Percentiles rank a stretch among this genome's conserved stretches.
Conservation (phyloP, 805 yeast species). For the Kodamaea laetipori region DNA sequence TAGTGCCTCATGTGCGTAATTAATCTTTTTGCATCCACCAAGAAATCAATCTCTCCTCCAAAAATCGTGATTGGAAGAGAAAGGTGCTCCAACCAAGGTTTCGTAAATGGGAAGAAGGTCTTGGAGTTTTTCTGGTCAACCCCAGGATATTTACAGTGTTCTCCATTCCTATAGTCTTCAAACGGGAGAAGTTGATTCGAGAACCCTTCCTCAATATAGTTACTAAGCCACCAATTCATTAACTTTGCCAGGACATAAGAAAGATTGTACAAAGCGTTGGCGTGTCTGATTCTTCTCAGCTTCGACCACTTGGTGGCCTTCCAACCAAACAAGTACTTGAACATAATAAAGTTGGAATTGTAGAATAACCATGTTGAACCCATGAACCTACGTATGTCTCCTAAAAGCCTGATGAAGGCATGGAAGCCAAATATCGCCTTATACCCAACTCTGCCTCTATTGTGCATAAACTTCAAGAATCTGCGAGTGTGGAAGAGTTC, state of each 20-base stretch:
- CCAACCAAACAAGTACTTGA: constrained; percentile 88
- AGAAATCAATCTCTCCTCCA: constrained; percentile 69
- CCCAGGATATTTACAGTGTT: constrained; percentile 24
- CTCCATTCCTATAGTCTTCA: constrained; percentile 32
- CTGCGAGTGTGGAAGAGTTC: constrained; percentile 60
- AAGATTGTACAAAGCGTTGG: constrained; percentile 85
- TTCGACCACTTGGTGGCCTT: constrained; percentile 65
- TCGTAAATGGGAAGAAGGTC: constrained; percentile 53
- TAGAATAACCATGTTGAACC: constrained; percentile 54
- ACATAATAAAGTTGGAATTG: constrained; percentile 72
- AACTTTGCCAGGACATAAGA: constrained; percentile 75
- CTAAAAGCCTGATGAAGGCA: constrained; percentile 78
- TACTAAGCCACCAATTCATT: constrained; percentile 89
- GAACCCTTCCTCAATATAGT: constrained; percentile 41
- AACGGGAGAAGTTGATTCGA: constrained; percentile 38
- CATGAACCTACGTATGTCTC: constrained; percentile 50
- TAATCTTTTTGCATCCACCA: constrained; percentile 76
- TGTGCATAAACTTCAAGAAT: constrained; percentile 65
- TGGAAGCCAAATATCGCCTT: constrained; percentile 70
- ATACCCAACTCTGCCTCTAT: constrained; percentile 45
- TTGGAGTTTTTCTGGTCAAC: constrained; percentile 52
- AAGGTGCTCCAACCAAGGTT: constrained; percentile 51
- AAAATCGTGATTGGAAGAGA: constrained; percentile 64
- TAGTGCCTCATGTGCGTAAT: constrained; percentile 60
- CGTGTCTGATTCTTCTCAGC: constrained; percentile 63